Conservation (phyloP, 495 filamentous ascomycete genomes). For the Lentithecium fluviatile region DNA sequence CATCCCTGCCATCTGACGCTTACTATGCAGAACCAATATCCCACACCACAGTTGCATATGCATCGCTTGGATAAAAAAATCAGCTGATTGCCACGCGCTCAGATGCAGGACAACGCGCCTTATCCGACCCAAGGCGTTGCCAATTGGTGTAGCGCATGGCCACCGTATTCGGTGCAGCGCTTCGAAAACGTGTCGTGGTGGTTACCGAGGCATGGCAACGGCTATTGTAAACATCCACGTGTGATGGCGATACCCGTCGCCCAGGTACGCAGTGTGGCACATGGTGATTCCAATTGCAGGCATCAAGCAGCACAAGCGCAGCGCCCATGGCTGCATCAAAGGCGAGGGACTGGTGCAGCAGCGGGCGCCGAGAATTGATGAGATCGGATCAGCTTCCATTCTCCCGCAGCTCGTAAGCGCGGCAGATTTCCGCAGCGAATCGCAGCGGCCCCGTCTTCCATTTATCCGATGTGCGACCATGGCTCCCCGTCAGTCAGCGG, state of each 20-base stretch:
- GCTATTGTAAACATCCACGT: background rate
- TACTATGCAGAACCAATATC: background rate
- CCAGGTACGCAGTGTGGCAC: constrained; percentile 1
- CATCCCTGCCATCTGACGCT: background rate
- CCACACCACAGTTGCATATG: background rate
- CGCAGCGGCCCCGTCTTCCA: constrained; percentile 4
- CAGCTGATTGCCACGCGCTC: background rate
- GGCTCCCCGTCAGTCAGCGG: constrained; percentile 9
- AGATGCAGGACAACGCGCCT: background rate
- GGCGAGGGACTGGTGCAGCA: background rate
- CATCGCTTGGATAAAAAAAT: background rate
- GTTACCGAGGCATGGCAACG: background rate
- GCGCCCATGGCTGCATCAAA: background rate
- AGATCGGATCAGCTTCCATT: constrained; percentile 3
- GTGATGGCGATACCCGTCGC: constrained; percentile 8
- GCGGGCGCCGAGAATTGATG: background rate
- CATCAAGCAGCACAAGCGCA: background rate
- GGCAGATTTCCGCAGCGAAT: constrained; percentile 13
- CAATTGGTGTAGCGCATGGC: background rate
- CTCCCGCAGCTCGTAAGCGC: constrained; percentile 9
- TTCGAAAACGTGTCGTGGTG: too few relatives aligned
- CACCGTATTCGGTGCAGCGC: background rate
- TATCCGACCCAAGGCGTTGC: background rate
- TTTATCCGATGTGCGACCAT: constrained; percentile 23
- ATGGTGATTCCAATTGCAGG: background rate